Evolutionary conservation across 2,329 filamentous ascomycete genomes (phyloP).

Genomic region (Lecanicillium sp.): DNA sequence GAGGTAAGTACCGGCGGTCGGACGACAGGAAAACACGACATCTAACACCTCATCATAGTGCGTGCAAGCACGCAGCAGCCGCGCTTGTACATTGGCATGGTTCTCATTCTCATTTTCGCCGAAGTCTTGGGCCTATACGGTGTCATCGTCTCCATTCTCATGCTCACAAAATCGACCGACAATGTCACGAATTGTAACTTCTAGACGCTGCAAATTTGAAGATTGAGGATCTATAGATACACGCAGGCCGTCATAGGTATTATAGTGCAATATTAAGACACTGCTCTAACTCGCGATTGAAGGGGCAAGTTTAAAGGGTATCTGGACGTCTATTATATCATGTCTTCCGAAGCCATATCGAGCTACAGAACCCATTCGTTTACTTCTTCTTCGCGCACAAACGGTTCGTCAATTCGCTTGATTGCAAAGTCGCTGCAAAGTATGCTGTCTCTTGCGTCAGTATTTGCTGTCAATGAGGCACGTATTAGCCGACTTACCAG

Average conservation of each 20-base stretch:
- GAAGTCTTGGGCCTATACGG: slow-evolving; percentile 38
- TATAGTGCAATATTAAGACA: too few species aligned
- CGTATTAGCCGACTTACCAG: slow-evolving; percentile 51
- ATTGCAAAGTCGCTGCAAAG: slow-evolving; percentile 93
- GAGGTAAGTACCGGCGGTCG: slow-evolving; percentile 32
- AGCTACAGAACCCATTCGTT: slow-evolving; percentile 70
- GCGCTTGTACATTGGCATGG: slow-evolving; percentile 37
- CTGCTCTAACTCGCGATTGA: too few species aligned
- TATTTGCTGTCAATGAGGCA: not conserved
- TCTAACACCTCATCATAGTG: slow-evolving; percentile 17
- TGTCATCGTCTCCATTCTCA: slow-evolving; percentile 39
- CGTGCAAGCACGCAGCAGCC: slow-evolving; percentile 39
- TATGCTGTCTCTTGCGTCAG: slow-evolving; percentile 50
- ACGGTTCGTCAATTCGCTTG: slow-evolving; percentile 88
- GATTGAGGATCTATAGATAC: too few species aligned
- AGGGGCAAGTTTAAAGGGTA: too few species aligned
- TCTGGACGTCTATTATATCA: too few species aligned
- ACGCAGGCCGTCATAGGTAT: too few species aligned
- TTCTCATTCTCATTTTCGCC: slow-evolving; percentile 39
- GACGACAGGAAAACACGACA: too few species aligned
- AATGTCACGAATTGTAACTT: slow-evolving; percentile 30
- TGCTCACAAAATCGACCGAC: slow-evolving; percentile 34
- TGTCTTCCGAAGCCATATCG: not conserved
- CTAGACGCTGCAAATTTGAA: too few species aligned
- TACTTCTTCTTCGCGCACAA: slow-evolving; percentile 65